Evolutionary conservation across 1,284 basidiomycete genomes (phyloP), one percentile per base, ranked within the genome.

Genomic region (Ceratobasidium sp.): DNA sequence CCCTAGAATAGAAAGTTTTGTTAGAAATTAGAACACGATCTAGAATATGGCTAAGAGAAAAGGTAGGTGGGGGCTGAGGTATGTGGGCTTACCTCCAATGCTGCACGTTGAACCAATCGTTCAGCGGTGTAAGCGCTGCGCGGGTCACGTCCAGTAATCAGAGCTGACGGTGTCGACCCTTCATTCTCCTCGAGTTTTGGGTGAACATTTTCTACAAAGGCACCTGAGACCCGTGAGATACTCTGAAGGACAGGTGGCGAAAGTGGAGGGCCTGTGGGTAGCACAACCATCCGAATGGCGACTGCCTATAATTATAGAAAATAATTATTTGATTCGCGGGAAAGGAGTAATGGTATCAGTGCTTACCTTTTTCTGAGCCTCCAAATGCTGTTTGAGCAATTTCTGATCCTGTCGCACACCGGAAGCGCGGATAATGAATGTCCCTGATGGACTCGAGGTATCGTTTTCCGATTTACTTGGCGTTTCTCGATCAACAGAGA

Each of bases 121-220:
- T 70, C 67, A 11, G 67, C 67, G 9, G 67, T 70, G 26, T 70
- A 70, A 28, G 67, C 67, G 26, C 32, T 70, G 8, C 67, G 54
- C 8, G 54, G 18, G 30, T 54, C 43, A 3, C 46, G 67, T 9
- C 54, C 67, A 23, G 67, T 70, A 32, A 70, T 59, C 13, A 59
- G 44, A 28, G 58, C 67, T 23, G 46, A 70, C 4, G 64, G 30
- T 13, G 6, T 38, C 18, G 50, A 28, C 21, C 18, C 18, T 16
- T 50, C 67, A 41, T 16, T 32, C 9, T 59, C 30, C 11, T 23
- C 30, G 16, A 41, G 26, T 9, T 44, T 14, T 35, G 28, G 30
- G 9, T 21, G 26, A 13, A 59, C 18, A 23, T 70, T 70, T 26
- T 70, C 67, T 21, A 55, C 55, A n/a, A 70, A 70, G 6, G 67